phyloP scores from a whole-genome alignment of 208 protist genomes.

The Leishmania guyanensis region DNA sequence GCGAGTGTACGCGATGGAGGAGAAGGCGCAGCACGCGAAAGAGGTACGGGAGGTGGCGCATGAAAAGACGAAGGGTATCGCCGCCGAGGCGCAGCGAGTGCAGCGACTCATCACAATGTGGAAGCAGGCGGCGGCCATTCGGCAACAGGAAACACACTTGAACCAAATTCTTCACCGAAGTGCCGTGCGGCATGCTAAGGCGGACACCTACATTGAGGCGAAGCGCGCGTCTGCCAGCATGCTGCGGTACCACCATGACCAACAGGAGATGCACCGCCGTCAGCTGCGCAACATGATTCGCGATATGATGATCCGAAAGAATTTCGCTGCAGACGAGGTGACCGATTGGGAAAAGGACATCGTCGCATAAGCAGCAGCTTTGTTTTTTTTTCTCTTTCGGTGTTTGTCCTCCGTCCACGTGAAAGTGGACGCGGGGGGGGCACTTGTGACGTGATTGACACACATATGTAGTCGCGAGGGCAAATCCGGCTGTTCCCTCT shows the following conservation, averaged over 20 bases:
- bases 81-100: neutral
- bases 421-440: neutral
- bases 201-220: slow-evolving; percentile 6
- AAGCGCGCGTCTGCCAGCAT: slow-evolving; percentile 1
- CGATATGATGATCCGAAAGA: slow-evolving; percentile 2
- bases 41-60: slow-evolving; percentile 1
- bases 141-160: neutral
- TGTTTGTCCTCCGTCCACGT: neutral
- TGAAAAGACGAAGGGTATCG: neutral
- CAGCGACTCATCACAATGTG: neutral
- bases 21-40: neutral
- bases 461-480: too few relatives aligned
- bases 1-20: neutral
- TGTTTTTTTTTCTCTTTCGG: neutral
- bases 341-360: neutral
- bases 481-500: neutral
- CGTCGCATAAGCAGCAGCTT: neutral
- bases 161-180: neutral
- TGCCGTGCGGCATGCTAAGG: slow-evolving; percentile 4
- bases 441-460: too few relatives aligned
- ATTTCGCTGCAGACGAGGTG: neutral
- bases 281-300: slow-evolving; percentile 5
- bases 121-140: slow-evolving; percentile 2
- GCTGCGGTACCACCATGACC: slow-evolving; percentile 11
- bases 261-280: slow-evolving; percentile 12